These are phyloP conservation scores for Speleostelium caveatum DNA, from an alignment of 78 protist genomes.

Conservation along the genomic window DNA sequence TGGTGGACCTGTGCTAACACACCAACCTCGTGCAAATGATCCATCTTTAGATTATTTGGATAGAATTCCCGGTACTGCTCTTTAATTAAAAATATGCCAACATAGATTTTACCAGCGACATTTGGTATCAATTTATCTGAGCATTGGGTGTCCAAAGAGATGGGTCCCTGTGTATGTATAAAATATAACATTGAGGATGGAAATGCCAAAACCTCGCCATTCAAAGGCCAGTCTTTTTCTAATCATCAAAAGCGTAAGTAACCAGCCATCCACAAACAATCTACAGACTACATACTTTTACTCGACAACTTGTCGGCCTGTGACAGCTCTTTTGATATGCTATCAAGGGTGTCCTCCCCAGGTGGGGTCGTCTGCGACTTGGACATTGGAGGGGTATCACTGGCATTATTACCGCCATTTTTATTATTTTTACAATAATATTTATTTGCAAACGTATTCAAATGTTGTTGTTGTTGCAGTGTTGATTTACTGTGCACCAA, in stretches of 20 bases:
- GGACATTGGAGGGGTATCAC: too few relatives aligned
- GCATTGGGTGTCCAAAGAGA: background rate
- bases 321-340: constrained; percentile 20
- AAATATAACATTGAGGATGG: constrained; percentile 17
- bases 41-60: background rate
- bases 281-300: background rate
- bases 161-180: constrained; percentile 33
- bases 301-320: background rate
- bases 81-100: constrained; percentile 52
- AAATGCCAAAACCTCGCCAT: constrained; percentile 41
- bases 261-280: background rate
- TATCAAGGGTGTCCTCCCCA: constrained; percentile 5
- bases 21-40: constrained; percentile 31
- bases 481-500: background rate
- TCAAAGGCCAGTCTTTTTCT: constrained; percentile 62
- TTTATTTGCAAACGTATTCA: constrained; percentile 1
- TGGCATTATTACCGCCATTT: background rate
- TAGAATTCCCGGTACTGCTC: background rate
- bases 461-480: background rate
- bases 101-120: constrained; percentile 39
- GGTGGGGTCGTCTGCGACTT: background rate
- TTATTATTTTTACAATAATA: background rate
- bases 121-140: constrained; percentile 47
- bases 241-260: background rate
- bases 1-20: constrained; percentile 37